Percentiles rank a stretch among this genome's conserved stretches.
Conservation (phyloP, 176 grass and related monocot genomes). For the Rhynchospora breviuscula region DNA sequence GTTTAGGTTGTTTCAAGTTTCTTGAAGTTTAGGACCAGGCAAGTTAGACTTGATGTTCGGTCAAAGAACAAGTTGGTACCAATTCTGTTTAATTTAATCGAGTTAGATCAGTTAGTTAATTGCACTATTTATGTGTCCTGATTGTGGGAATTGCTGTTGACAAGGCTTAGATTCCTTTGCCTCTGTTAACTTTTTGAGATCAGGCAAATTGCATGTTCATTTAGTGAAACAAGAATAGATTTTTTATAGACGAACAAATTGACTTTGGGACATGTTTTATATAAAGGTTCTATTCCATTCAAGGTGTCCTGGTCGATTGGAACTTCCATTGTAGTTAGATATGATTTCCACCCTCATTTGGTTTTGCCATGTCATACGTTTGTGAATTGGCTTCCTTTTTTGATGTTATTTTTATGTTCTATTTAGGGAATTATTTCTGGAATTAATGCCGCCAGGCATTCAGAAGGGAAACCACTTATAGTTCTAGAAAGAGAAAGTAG, state of each 20-base stretch:
- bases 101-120: slow-evolving; percentile 1
- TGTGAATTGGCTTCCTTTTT: not conserved
- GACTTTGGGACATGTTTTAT: no score
- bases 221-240: no score
- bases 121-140: slow-evolving; percentile 20
- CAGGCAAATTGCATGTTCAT: not conserved
- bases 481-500: slow-evolving; percentile 99
- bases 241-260: no score
- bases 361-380: not conserved
- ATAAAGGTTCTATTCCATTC: no score
- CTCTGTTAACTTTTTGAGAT: not conserved
- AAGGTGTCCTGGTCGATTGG: not conserved
- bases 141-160: not conserved
- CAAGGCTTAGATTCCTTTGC: not conserved
- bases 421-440: slow-evolving; percentile 81
- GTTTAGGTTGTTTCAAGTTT: slow-evolving; percentile 4
- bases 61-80: not conserved
- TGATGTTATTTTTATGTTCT: slow-evolving; percentile 1
- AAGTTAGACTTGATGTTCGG: not conserved
- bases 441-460: slow-evolving; percentile 96
- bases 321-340: not conserved
- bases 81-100: slow-evolving; percentile 7
- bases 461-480: slow-evolving; percentile 68
- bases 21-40: not conserved
- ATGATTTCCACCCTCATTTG: no score